Evolutionary conservation across 805 yeast species (phyloP).

Genomic region (Millerago galiae): DNA sequence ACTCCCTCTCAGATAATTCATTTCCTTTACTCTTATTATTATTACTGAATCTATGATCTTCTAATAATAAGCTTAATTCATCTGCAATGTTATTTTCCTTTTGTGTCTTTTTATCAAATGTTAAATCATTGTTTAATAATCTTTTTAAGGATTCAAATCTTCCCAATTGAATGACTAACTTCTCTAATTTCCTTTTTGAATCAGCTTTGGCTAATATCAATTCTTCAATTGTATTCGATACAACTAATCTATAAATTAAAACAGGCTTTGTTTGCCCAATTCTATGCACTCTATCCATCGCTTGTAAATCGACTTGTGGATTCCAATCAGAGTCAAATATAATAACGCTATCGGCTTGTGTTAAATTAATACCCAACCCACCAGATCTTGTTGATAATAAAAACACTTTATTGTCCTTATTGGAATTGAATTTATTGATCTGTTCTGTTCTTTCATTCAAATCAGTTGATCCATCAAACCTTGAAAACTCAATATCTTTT

Average conservation of each 20-base stretch:
- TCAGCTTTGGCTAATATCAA: constrained; percentile 72
- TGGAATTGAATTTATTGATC: constrained; percentile 39
- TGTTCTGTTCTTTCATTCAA: constrained; percentile 61
- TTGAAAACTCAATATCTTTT: constrained; percentile 39
- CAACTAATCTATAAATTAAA: constrained; percentile 68
- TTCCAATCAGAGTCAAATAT: constrained; percentile 95
- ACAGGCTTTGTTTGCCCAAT: constrained; percentile 89
- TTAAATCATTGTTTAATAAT: constrained; percentile 28
- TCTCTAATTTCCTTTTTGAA: constrained; percentile 72
- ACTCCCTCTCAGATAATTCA: constrained; percentile 29
- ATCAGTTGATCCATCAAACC: constrained; percentile 72
- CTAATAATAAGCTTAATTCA: constrained; percentile 36
- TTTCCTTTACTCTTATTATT: constrained; percentile 19
- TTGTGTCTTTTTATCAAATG: constrained; percentile 14
- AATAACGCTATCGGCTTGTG: constrained; percentile 85
- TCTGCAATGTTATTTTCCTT: constrained; percentile 30
- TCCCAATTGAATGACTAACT: constrained; percentile 65
- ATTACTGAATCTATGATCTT: constrained; percentile 32
- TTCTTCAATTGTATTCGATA: constrained; percentile 79
- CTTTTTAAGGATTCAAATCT: constrained; percentile 40
- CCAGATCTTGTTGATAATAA: constrained; percentile 90
- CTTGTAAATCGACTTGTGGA: constrained; percentile 94
- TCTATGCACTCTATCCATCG: constrained; percentile 92
- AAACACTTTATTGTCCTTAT: constrained; percentile 41
- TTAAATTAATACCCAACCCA: constrained; percentile 84